phyloP scores from a whole-genome alignment of 2,329 filamentous ascomycete genomes.

The Claviceps sp. region DNA sequence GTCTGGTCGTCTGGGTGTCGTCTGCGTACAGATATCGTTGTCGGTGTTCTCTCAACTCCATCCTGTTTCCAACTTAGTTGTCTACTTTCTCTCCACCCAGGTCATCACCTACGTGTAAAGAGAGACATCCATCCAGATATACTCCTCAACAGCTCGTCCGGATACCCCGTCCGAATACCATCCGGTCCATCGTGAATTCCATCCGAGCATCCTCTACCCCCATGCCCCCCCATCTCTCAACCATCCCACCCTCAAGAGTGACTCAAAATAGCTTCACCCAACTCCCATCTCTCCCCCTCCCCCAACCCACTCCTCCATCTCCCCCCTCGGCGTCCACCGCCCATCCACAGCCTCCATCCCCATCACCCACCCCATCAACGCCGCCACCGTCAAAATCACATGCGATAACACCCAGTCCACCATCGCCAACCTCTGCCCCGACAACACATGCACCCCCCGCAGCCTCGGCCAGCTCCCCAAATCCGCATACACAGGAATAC shows the following conservation, averaged over 20 bases:
- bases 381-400: constrained; percentile 5
- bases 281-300: neutral
- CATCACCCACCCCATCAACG: constrained; percentile 5
- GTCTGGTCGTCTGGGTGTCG: no score
- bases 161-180: no score
- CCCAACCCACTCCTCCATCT: neutral
- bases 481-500: constrained; percentile 17
- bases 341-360: constrained; percentile 4
- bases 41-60: no score
- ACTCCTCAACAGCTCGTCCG: no score
- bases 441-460: neutral
- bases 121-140: no score
- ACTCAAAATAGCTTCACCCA: no score
- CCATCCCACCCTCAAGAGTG: no score
- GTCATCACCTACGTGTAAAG: no score
- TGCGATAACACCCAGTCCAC: constrained; percentile 7
- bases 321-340: constrained; percentile 5
- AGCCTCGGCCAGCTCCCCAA: neutral
- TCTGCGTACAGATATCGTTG: no score
- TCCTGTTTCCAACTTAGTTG: no score
- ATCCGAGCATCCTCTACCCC: neutral
- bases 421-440: neutral
- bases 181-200: no score
- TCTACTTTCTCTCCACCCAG: no score
- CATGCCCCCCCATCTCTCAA: neutral